Conservation (phyloP, 208 protist species). For the Crithidia bombi region DNA sequence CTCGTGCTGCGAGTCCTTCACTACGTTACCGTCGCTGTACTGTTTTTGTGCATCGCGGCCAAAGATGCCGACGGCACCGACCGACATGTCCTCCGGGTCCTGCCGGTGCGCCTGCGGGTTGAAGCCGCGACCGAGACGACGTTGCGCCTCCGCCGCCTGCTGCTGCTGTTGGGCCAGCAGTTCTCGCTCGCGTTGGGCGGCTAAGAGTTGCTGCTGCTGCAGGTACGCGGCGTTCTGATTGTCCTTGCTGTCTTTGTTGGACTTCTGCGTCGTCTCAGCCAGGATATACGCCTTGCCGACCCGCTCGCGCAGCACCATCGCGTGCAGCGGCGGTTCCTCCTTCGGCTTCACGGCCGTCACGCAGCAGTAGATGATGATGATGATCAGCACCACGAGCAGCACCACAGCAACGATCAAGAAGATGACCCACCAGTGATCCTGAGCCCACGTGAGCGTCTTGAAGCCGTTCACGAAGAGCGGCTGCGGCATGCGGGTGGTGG, state of each 20-base stretch:
- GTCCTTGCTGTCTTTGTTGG: conserved; percentile 20
- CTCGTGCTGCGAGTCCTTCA: background rate
- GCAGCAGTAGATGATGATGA: conserved; percentile 48
- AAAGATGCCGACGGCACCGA: conserved; percentile 35
- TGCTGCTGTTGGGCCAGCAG: conserved; percentile 10
- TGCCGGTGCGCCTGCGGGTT: conserved; percentile 26
- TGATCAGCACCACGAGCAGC: conserved; percentile 30
- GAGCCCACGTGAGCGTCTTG: conserved; percentile 54
- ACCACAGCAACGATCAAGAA: conserved; percentile 40
- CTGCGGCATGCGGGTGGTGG: conserved; percentile 34
- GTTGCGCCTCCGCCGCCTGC: conserved; percentile 14
- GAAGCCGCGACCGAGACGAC: conserved; percentile 29
- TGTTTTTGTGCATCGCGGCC: conserved; percentile 16
- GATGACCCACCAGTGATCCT: conserved; percentile 55
- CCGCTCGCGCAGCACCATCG: conserved; percentile 53
- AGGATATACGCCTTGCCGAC: conserved; percentile 37
- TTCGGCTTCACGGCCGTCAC: conserved; percentile 23
- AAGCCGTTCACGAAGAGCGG: conserved; percentile 44
- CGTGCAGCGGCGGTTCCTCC: conserved; percentile 31
- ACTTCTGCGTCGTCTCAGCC: conserved; percentile 21
- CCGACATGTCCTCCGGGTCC: conserved; percentile 25
- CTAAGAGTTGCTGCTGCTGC: conserved; percentile 17
- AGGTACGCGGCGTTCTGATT: conserved; percentile 1
- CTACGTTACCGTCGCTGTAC: conserved; percentile 28
- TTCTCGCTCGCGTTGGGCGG: conserved; percentile 1